Evolutionary conservation across 2,329 filamentous ascomycete genomes (phyloP).

Genomic region (Botryotinia convoluta): DNA sequence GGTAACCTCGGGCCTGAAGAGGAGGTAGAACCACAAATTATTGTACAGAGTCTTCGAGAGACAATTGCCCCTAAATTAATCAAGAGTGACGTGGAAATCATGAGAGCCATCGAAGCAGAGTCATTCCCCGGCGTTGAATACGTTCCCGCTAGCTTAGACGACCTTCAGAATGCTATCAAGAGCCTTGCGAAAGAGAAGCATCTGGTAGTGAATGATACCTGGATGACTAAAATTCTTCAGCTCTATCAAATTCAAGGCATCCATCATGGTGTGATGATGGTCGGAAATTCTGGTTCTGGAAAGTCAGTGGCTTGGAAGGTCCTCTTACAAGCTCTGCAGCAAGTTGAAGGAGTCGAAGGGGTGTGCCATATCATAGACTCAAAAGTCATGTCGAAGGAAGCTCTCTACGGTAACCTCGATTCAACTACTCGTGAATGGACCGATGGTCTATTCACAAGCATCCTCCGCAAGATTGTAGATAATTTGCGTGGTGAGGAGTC

Average conservation of each 20-base stretch:
- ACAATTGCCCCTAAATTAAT: slow-evolving; percentile 98
- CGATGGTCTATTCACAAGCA: slow-evolving; percentile 96
- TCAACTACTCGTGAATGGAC: slow-evolving; percentile 98
- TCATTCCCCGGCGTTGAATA: slow-evolving; percentile 95
- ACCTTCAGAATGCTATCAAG: slow-evolving; percentile 77
- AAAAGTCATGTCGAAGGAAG: slow-evolving; percentile 99
- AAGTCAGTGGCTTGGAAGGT: slow-evolving; percentile 96
- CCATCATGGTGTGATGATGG: slow-evolving; percentile 99
- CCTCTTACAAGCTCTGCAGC: slow-evolving; percentile 84
- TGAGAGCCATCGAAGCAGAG: slow-evolving; percentile 76
- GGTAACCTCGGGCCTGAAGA: slow-evolving; percentile 63
- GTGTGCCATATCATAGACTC: slow-evolving; percentile 98
- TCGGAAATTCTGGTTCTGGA: slow-evolving; percentile 93
- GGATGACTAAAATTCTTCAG: slow-evolving; percentile 97
- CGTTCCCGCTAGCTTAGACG: slow-evolving; percentile 79
- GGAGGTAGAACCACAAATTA: slow-evolving; percentile 89
- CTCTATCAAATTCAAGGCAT: slow-evolving; percentile 97
- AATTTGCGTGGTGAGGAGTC: slow-evolving; percentile 95
- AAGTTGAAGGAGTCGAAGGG: slow-evolving; percentile 87
- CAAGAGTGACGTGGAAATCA: slow-evolving; percentile 82
- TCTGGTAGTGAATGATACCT: slow-evolving; percentile 85
- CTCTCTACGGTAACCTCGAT: slow-evolving; percentile 91
- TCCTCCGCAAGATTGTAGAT: slow-evolving; percentile 96
- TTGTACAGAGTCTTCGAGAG: slow-evolving; percentile 96
- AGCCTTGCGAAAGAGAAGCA: slow-evolving; percentile 81